Evolutionary conservation across 169 alveolate genomes (phyloP).

Genomic region (Hammondia hammondi): DNA sequence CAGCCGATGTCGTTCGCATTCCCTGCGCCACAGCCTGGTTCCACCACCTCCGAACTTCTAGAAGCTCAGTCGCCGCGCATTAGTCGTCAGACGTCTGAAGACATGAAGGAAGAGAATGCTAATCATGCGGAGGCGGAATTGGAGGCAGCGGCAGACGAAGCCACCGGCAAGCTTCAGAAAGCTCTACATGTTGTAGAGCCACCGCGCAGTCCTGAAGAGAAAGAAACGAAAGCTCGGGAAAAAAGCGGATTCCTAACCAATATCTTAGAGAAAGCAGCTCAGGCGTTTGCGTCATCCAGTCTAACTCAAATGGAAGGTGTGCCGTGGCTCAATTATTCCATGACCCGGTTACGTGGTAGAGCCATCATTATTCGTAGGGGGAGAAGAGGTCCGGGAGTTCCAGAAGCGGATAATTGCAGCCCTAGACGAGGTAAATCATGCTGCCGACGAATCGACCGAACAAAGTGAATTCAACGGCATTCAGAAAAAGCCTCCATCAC

Average conservation of each 20-base stretch:
- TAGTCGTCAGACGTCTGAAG: neutral
- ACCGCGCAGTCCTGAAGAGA: conserved; percentile 32
- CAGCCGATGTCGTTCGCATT: neutral
- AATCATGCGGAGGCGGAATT: neutral
- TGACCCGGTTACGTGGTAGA: neutral
- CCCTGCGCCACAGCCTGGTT: neutral
- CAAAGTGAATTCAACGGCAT: too few species aligned
- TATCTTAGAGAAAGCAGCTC: conserved; percentile 33
- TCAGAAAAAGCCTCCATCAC: neutral
- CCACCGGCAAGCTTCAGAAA: conserved; percentile 20
- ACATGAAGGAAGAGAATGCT: neutral
- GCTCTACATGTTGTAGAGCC: neutral
- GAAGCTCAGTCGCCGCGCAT: neutral
- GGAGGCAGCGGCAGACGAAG: conserved; percentile 20
- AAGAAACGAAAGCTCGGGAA: conserved; percentile 40
- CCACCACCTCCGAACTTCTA: neutral
- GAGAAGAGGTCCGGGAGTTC: conserved; percentile 2
- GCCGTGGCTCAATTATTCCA: neutral
- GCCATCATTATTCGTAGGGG: neutral
- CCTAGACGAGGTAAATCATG: neutral
- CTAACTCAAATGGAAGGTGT: conserved; percentile 24
- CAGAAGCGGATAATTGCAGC: neutral
- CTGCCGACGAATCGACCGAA: neutral
- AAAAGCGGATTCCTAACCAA: conserved; percentile 45
- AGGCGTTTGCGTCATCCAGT: conserved; percentile 29